phyloP scores from a whole-genome alignment of 2,329 filamentous ascomycete genomes.

The Epichloe sp. region DNA sequence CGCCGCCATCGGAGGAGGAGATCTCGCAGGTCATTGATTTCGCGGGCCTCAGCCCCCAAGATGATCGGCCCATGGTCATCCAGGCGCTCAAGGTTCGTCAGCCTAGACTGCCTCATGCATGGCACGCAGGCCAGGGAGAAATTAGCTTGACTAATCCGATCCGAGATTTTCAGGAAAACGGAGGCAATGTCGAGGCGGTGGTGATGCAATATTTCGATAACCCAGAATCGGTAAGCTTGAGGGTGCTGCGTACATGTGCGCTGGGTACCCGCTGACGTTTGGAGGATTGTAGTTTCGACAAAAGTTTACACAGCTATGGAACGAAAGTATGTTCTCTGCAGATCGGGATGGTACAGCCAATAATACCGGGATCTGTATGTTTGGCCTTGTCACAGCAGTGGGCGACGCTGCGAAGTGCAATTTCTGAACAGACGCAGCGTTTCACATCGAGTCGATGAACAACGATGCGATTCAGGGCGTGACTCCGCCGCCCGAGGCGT shows the following conservation, averaged over 20 bases:
- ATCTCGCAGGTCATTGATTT: constrained; percentile 30
- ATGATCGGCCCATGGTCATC: constrained; percentile 27
- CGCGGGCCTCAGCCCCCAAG: constrained; percentile 19
- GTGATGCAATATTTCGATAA: constrained; percentile 40
- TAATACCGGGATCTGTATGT: constrained; percentile 31
- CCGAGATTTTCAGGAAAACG: constrained; percentile 20
- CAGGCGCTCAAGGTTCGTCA: constrained; percentile 27
- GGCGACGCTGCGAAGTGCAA: background rate
- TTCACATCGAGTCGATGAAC: constrained; percentile 41
- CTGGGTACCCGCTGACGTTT: background rate
- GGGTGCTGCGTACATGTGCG: background rate
- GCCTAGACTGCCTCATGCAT: background rate
- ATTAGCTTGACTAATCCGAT: constrained; percentile 1
- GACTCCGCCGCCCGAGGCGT: constrained; percentile 26
- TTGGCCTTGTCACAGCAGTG: background rate
- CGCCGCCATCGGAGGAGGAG: constrained; percentile 24
- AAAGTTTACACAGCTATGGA: constrained; percentile 37
- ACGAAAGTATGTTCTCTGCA: constrained; percentile 38
- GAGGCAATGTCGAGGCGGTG: constrained; percentile 34
- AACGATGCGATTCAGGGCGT: constrained; percentile 29
- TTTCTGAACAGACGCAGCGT: constrained; percentile 24
- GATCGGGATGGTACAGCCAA: constrained; percentile 37
- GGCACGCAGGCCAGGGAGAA: background rate
- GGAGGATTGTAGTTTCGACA: constrained; percentile 26
- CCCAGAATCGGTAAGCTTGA: constrained; percentile 18